Evolutionary conservation across 2,329 filamentous ascomycete species (phyloP).

Genomic region (Colletotrichum higginsianum): DNA sequence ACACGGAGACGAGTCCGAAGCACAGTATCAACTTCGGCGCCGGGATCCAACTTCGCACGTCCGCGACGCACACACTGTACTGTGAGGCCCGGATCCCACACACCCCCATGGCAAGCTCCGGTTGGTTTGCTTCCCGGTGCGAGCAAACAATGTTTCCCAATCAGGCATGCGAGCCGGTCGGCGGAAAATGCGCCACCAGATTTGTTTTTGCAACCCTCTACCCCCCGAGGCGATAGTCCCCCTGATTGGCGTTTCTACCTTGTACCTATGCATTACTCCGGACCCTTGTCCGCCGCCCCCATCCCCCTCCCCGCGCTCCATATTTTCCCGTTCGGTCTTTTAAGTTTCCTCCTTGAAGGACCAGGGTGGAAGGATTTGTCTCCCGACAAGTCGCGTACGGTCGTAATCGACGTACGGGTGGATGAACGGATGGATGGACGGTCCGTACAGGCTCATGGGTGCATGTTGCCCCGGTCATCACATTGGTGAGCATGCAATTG

Average conservation of each 20-base stretch:
- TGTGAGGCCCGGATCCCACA: slow-evolving; percentile 40
- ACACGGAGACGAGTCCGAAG: slow-evolving; percentile 33
- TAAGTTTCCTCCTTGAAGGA: not conserved
- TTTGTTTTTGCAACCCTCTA: slow-evolving; percentile 3
- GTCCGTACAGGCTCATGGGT: not conserved
- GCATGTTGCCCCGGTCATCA: not conserved
- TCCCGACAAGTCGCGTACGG: not conserved
- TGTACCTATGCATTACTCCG: not conserved
- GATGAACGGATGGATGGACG: not conserved
- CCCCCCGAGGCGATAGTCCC: not conserved
- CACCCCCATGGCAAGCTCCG: slow-evolving; percentile 39
- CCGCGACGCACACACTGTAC: slow-evolving; percentile 41
- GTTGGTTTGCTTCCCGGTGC: slow-evolving; percentile 33
- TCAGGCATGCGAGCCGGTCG: slow-evolving; percentile 26
- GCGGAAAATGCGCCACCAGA: slow-evolving; percentile 18
- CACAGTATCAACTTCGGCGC: slow-evolving; percentile 39
- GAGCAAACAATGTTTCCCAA: slow-evolving; percentile 37
- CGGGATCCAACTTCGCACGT: slow-evolving; percentile 39
- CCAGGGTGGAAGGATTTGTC: not conserved
- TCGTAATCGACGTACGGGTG: not conserved
- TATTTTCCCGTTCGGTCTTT: not conserved
- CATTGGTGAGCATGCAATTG: not conserved
- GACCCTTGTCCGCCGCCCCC: not conserved
- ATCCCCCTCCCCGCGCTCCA: not conserved
- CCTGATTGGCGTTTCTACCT: too few species aligned